Base-by-base conservation (phyloP, 768 basidiomycete genomes). In the Macrolepiota albuminosa region DNA sequence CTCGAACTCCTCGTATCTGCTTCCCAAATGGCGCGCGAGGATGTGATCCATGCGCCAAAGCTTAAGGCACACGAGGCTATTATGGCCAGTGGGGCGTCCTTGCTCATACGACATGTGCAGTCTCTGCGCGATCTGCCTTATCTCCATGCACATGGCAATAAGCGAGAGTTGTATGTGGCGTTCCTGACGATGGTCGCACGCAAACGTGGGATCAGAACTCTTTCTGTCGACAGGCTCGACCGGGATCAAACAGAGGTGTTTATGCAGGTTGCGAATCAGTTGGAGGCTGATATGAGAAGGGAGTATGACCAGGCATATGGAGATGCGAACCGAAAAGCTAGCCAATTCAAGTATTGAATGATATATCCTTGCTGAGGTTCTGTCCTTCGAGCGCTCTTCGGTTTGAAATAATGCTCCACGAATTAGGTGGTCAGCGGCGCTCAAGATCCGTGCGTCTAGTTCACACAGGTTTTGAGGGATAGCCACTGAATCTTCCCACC, bases 281-380 rank as follows among this genome's bases (percentile, higher is more conserved):
- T 60, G 9, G 59, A 60, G 24, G 29, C 24, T 10, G 46, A 54
- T 14, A 60, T 60, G 59, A 47, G 31, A 46, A 39, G 13, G 9
- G 53, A 47, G 8, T 60, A 55, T 55, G 40, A 54, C 4, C 29
- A 18, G 26, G 37, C 21, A 5, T 57, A 50, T 50, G 11, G 2
- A 4, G 46, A 47, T 36, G 55, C 45, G 13, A 45, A 56, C 8
- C 48, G 56, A 13, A 36, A 50, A 11, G 14, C 10, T 13, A 21
- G 24, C 3, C 21, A 21, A 7, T 10, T 33, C 21, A 8, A 39
- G 13, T 8, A 14, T 16, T 43, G n/a, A n/a, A 42, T 40, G 29
- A 54, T 31, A n/a, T 21, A 10, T 33, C 18, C 33, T 10, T 48
- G 21, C n/a, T 18, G 14, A 39, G 13, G 39, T 5, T 16, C 29